Evolutionary conservation across 805 yeast species (phyloP), one percentile per base, ranked within the genome.

Genomic region (Yarrowia porcina): DNA sequence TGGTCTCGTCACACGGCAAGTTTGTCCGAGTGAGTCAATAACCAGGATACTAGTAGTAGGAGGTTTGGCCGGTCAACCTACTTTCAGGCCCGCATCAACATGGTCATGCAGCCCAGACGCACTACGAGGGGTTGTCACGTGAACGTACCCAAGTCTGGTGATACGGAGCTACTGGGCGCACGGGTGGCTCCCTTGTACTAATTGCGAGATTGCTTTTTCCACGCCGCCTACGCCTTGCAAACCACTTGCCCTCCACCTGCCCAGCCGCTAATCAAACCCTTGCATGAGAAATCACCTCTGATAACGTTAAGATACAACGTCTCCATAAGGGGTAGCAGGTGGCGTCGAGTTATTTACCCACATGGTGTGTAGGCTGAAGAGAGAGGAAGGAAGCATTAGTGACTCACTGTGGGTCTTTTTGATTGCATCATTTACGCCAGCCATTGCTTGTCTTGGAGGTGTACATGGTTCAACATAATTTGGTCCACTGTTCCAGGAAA

Each of bases 21-120:
- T 32, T 32, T 15, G 20, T n/a, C 47, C 15, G 32, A 25, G 36
- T 45, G 41, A 35, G 57, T 49, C 57, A 49, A 35, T 49, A 49
- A 49, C 54, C 38, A 32, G 20, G 8, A 35, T 44, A 18, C 25
- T 18, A 15, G 18, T 27, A 17, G 32, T 27, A 27, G 33, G 50
- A 30, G 36, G 52, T 44, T 44, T 17, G 35, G n/a, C 33, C 13
- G 33, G 49, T 30, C 52, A 45, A 45, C 52, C 52, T 45, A 45
- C 52, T 45, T 45, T 45, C 36, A 49, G 57, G 41, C 21, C 30
- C 57, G 21, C 57, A 49, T 49, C 57, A 49, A 49, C 57, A 49
- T 8, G 54, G 32, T 20, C 39, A 32, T 49, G 56, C 56, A 33
- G 36, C 56, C 25, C 20, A 49, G 27, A 49, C 28, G 56, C 56